These are phyloP conservation scores for Xylaria sp. DNA, from an alignment of 2,329 filamentous ascomycete genomes.

Conservation along the genomic window DNA sequence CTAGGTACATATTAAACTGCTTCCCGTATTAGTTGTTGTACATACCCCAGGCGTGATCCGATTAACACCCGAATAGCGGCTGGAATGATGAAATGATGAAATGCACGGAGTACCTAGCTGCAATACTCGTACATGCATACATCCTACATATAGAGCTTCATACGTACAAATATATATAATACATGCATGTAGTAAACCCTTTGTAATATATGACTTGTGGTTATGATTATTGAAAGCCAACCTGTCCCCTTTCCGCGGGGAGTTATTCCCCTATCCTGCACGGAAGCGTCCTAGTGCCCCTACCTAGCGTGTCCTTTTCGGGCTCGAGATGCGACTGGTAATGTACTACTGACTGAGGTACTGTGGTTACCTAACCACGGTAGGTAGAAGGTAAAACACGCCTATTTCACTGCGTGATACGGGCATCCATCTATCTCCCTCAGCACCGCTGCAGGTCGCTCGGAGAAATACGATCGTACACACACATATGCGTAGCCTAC, in stretches of 20 bases:
- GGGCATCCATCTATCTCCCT: not conserved
- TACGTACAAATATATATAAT: no score
- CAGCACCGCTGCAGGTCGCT: not conserved
- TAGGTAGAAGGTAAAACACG: no score
- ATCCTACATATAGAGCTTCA: not conserved
- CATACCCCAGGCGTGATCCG: no score
- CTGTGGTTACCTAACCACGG: not conserved
- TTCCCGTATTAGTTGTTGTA: no score
- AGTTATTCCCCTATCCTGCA: not conserved
- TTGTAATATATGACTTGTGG: no score
- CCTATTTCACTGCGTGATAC: no score
- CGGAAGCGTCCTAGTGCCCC: not conserved
- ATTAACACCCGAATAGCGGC: no score
- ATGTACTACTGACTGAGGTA: not conserved
- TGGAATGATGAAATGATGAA: no score
- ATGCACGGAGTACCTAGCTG: no score
- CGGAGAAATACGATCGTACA: conserved; percentile 3
- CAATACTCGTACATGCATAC: not conserved
- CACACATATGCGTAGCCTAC: not conserved
- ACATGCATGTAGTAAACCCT: not conserved
- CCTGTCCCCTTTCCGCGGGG: not conserved
- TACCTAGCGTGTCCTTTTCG: not conserved
- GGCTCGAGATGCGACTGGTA: not conserved
- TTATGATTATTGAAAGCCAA: no score
- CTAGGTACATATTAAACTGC: no score